A percentile compares a stretch with the other conserved stretches of the same genome.
Conservation (phyloP, 805 yeast species). For the Tetrapisispora taiwanensis region DNA sequence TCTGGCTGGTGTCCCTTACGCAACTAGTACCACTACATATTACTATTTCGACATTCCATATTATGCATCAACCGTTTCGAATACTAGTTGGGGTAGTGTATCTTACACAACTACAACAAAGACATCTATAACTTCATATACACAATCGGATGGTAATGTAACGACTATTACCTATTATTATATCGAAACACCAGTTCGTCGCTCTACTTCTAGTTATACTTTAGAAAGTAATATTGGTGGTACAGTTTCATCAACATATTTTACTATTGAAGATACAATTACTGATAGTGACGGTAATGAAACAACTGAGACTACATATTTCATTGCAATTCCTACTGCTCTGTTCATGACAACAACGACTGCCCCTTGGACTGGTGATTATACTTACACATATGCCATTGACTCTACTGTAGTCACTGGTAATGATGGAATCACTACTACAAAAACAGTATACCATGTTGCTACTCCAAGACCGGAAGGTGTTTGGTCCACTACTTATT, state of each 20-base stretch:
- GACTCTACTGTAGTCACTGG: background rate
- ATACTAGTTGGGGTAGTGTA: background rate
- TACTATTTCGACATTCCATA: background rate
- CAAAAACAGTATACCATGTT: conserved; percentile 5
- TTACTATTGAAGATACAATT: background rate
- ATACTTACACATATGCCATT: conserved; percentile 2
- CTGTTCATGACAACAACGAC: background rate
- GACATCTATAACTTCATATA: background rate
- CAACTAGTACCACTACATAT: background rate
- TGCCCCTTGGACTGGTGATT: background rate
- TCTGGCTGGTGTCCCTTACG: background rate
- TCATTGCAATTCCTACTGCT: background rate
- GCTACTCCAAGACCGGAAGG: conserved; percentile 4
- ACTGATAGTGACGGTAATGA: background rate
- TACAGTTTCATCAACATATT: background rate
- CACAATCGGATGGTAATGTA: background rate
- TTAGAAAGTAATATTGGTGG: background rate
- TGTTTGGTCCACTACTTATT: background rate
- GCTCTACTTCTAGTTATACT: background rate
- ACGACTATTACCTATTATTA: conserved; percentile 4
- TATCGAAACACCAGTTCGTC: conserved; percentile 5
- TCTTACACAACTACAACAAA: background rate
- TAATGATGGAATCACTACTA: background rate
- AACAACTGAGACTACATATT: background rate
- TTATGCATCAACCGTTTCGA: background rate